phyloP scores from a whole-genome alignment of 352 stramenopile genomes.

The Blastocystis sp. region DNA sequence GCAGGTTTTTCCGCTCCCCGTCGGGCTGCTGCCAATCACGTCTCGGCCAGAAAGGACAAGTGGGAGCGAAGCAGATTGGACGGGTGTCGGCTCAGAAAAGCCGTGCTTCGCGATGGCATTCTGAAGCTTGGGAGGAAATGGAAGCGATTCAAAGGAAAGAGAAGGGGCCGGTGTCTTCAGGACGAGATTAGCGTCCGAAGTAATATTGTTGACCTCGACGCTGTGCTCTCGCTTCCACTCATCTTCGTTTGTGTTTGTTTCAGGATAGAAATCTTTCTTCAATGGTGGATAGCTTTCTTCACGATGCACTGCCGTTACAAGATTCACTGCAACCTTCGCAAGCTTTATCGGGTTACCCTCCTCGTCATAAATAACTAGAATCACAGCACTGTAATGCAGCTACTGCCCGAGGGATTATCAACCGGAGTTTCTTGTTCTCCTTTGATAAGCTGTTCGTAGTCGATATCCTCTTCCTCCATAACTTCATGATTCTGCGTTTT shows the following conservation, averaged over 20 bases:
- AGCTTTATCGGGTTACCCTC: constrained; percentile 32
- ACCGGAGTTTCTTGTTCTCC: neutral
- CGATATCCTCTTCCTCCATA: constrained; percentile 38
- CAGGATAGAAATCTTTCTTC: constrained; percentile 23
- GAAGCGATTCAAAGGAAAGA: neutral
- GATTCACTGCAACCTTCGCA: neutral
- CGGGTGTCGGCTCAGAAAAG: neutral
- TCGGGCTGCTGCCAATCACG: constrained; percentile 75
- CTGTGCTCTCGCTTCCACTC: neutral
- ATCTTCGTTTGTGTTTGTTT: neutral
- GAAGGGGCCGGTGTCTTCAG: neutral
- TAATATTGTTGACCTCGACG: constrained; percentile 45
- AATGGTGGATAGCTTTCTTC: neutral
- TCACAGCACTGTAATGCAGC: neutral
- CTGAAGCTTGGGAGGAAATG: neutral
- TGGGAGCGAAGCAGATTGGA: constrained; percentile 13
- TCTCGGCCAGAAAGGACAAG: constrained; percentile 66
- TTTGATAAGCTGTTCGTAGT: constrained; percentile 9
- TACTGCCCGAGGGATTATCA: neutral
- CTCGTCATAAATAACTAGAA: constrained; percentile 53
- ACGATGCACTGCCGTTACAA: neutral
- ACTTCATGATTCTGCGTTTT: neutral
- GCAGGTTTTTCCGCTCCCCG: constrained; percentile 76
- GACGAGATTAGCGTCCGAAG: neutral
- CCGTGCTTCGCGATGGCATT: neutral